A percentile compares a stretch with the other conserved stretches of the same genome.
Conservation (phyloP, 805 yeast species). For the Sugiyamaella floridensis region DNA sequence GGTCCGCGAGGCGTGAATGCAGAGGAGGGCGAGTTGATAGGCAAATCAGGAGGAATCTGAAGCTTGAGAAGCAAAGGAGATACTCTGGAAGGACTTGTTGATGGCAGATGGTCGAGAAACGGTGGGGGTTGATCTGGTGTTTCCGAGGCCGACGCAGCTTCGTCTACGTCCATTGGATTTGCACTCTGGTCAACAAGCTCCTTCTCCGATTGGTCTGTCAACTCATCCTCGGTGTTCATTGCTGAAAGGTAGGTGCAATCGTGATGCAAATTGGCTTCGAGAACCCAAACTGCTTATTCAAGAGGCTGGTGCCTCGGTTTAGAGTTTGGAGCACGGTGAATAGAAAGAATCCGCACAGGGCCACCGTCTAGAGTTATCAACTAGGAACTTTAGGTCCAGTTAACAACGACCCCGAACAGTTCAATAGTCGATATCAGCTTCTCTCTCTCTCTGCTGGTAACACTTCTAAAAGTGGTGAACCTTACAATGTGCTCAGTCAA, state of each 20-base stretch:
- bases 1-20: not conserved
- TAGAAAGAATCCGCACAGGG: too few species aligned
- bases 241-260: not conserved
- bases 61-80: not conserved
- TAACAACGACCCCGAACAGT: not conserved
- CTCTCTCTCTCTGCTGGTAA: not conserved
- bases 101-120: not conserved
- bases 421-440: not conserved
- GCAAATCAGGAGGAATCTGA: conserved; percentile 1
- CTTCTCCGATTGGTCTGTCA: too few species aligned
- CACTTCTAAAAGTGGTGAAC: not conserved
- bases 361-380: too few species aligned
- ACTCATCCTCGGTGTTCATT: not conserved
- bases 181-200: too few species aligned
- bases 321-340: not conserved
- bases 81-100: not conserved
- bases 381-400: not conserved
- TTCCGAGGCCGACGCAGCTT: not conserved
- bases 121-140: not conserved
- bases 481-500: not conserved
- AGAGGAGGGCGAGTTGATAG: not conserved
- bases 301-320: not conserved
- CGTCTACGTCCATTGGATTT: not conserved
- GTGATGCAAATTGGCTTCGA: not conserved
- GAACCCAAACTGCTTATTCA: not conserved